Evolutionary conservation across 106 monocot genomes (phyloP), one percentile per base, ranked within the genome.

Genomic region (Hemerocallis citrina): DNA sequence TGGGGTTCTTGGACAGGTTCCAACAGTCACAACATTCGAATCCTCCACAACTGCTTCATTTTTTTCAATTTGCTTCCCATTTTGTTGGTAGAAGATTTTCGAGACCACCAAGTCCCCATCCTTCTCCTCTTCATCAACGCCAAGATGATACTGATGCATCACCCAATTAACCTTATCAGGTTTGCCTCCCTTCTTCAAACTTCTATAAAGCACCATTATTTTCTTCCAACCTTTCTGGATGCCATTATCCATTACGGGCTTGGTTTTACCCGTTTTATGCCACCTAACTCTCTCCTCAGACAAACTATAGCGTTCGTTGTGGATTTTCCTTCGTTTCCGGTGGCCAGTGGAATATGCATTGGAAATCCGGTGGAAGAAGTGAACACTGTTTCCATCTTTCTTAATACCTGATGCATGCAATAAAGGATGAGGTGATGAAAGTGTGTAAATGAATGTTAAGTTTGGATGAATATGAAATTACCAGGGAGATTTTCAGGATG

Each of bases 401-500:
- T 81, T 90, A 44, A 79, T 52, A 55, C 95, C 95, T 96, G 49
- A 46, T 17, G 21, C 7, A 69, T 41, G 34, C 17, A 35, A 47
- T 50, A 22, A 50, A 25, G 27, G 7, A 59, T 59, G 59, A 58
- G 35, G 31, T 23, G 52, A 29, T 2, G 23, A 62, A 54, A n/a
- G n/a, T n/a, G n/a, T n/a, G n/a, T n/a, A n/a, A n/a, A n/a, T n/a
- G n/a, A n/a, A n/a, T n/a, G n/a, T n/a, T n/a, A 7, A 8, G 24
- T 59, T 20, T 39, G 37, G 7, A 20, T 0, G 47, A 25, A 4
- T 34, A 13, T 52, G 8, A n/a, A n/a, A 44, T 73, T 79, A 90
- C 95, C 95, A 67, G 95, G 95, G 36, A 96, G 90, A 79, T 90
- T 87, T 72, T 90, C 76, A 61, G 90, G 95, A 65, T 96, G 95